Conservation (phyloP, 495 filamentous ascomycete species). For the Hypoxylon crocopeplum region DNA sequence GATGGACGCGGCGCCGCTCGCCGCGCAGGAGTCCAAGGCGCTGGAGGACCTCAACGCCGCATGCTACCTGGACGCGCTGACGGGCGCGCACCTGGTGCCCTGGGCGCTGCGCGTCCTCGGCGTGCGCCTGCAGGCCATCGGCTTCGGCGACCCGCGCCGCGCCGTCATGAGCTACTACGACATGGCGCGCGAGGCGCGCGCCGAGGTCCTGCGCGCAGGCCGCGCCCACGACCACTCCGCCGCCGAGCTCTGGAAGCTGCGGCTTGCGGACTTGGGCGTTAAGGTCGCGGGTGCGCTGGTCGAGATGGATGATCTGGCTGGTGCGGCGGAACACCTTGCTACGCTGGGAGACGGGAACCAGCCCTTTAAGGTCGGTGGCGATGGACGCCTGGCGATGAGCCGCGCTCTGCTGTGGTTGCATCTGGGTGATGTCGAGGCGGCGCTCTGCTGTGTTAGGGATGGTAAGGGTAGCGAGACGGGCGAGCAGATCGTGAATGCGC, state of each 20-base stretch:
- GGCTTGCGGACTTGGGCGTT: slow-evolving; percentile 78
- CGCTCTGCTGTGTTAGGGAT: slow-evolving; percentile 56
- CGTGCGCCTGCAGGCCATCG: slow-evolving; percentile 82
- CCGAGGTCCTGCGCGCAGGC: slow-evolving; percentile 50
- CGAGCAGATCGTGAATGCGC: slow-evolving; percentile 60
- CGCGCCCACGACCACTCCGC: slow-evolving; percentile 51
- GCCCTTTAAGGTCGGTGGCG: slow-evolving; percentile 51
- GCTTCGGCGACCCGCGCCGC: slow-evolving; percentile 80
- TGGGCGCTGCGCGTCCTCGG: slow-evolving; percentile 86
- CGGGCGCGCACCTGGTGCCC: slow-evolving; percentile 69
- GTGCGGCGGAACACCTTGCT: slow-evolving; percentile 72
- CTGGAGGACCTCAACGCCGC: slow-evolving; percentile 79
- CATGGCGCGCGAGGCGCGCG: slow-evolving; percentile 76
- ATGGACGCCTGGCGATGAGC: slow-evolving; percentile 47
- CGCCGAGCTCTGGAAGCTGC: slow-evolving; percentile 66
- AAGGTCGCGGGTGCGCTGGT: slow-evolving; percentile 80
- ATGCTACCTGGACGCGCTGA: slow-evolving; percentile 66
- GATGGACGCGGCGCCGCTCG: slow-evolving; percentile 69
- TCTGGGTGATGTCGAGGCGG: slow-evolving; percentile 76
- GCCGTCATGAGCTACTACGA: slow-evolving; percentile 91
- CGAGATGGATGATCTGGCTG: slow-evolving; percentile 88
- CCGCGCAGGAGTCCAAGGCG: slow-evolving; percentile 83
- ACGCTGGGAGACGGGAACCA: slow-evolving; percentile 56
- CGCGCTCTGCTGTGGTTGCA: slow-evolving; percentile 74
- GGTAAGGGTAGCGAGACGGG: slow-evolving; percentile 31